Evolutionary conservation across 1,139 yeast genomes (phyloP), one percentile per base, ranked within the genome.

Genomic region (Diutina ranongensis): DNA sequence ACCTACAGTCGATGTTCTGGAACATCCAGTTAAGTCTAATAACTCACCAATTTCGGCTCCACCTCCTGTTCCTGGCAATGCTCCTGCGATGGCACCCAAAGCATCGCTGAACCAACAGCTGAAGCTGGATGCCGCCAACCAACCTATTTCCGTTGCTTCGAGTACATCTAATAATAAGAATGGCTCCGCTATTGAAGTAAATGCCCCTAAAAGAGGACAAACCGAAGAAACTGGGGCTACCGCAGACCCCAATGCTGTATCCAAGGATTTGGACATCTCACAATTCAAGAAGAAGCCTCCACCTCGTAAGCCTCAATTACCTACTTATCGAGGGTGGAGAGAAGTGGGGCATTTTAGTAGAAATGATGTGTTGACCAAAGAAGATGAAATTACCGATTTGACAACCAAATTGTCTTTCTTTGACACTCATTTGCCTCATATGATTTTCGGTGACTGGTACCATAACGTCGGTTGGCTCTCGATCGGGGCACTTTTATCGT

Each of bases 371-470:
- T 67, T 86, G 52, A 77, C 83, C 2, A 64, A 70, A 12, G 84
- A 80, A 40, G 94, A 86, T 57, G 87, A 83, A 54, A 70, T 82
- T 49, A 67, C 72, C 49, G 89, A 83, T 58, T 67, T 87, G 52
- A 65, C 80, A 48, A 72, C 82, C 35, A 73, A 75, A 40, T 76
- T 85, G 9, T 85, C 96, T 0, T 56, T 81, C 44, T 74, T 87
- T 51, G 92, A 84, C 55, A 71, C 75, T 49, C 76, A 80, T 55
- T 65, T 89, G 46, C 92, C 94, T 2, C 80, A 83, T 31, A 68
- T 64, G 31, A 74, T 77, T 12, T 86, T 83, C 55, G 98, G 98
- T 47, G 97, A 92, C 57, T 92, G 98, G 97, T 92, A 82, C 59
- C 98, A 92, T 60, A 82, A 83, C 51, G 80, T 83, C 15, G 96